Evolutionary conservation across 208 protist genomes (phyloP).

Genomic region (Kentomonas sorsogonicus): DNA sequence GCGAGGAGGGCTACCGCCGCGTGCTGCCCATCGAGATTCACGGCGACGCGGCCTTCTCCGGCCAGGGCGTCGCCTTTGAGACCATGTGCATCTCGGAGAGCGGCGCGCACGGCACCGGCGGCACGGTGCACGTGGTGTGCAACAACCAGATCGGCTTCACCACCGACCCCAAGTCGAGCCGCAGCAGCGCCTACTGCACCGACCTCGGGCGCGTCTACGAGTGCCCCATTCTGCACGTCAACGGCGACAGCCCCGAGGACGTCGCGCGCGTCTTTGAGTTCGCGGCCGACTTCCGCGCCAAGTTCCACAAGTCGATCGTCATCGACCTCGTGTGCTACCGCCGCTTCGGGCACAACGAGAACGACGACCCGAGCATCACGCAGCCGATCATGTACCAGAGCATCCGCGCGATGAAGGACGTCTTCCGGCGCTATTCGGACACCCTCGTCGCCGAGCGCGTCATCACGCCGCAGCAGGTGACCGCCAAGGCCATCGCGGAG

Average conservation of each 20-base stretch:
- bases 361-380: constrained; percentile 97
- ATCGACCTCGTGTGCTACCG: constrained; percentile 98
- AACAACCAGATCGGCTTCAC: constrained; percentile 99
- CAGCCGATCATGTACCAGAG: constrained; percentile 95
- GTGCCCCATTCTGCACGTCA: constrained; percentile 97
- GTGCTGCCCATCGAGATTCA: constrained; percentile 94
- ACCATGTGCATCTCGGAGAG: constrained; percentile 93
- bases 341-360: constrained; percentile 97
- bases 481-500: constrained; percentile 65
- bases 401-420: constrained; percentile 80
- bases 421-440: constrained; percentile 84
- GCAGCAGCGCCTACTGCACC: constrained; percentile 96
- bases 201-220: constrained; percentile 94
- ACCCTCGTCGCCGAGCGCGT: constrained; percentile 70
- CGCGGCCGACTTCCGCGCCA: constrained; percentile 90
- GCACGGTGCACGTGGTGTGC: constrained; percentile 98
- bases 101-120: constrained; percentile 91
- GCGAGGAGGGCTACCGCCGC: constrained; percentile 43
- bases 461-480: constrained; percentile 62
- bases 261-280: constrained; percentile 89
- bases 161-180: constrained; percentile 93
- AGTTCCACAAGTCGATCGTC: constrained; percentile 93
- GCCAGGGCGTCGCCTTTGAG: constrained; percentile 97
- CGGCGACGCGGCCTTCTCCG: constrained; percentile 98
- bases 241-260: constrained; percentile 96